Evolutionary conservation across 331 rosid genomes (phyloP), one percentile per base, ranked within the genome.

Genomic region (Prunus yedoensis): DNA sequence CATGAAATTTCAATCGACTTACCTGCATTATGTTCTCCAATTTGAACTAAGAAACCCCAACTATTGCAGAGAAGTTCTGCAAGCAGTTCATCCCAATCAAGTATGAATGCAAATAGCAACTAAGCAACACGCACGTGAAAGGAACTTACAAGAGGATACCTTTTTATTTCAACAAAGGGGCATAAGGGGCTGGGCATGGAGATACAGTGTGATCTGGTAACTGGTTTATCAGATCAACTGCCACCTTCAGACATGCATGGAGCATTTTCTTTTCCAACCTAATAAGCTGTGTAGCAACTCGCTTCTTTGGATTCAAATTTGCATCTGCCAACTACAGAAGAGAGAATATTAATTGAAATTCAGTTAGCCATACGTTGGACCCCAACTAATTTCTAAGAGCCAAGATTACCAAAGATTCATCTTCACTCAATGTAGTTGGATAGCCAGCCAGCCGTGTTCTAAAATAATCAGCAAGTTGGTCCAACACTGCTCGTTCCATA

Each of bases 401-500:
- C 47, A 58, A 65, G 32, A 69, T 70, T 91, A 95, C 98, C 98
- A 84, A 70, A 78, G 84, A 83, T 76, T 92, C 98, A 27, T 95
- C 97, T 83, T 90, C 97, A 41, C 81, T 87, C 92, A 92, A 85
- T 45, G 98, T 84, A 67, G 97, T 87, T 43, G 96, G 97, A 80
- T 95, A 95, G 85, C 96, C 87, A 71, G 92, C 93, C 66, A 92
- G 88, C 47, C 98, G 97, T 59, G 85, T 72, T 74, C 77, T 84
- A 78, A 95, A 92, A 83, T 95, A 95, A 80, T 83, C 87, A 76
- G 88, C 85, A 80, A 92, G 91, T 84, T 95, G 99, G 79, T 89
- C 97, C 86, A 95, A 74, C 58, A 89, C 95, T 10, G 98, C 99
- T 68, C 89, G 81, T 83, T 95, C 99, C 99, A 89, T 90, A 82